phyloP scores from a whole-genome alignment of 2,329 filamentous ascomycete genomes.

The Nothopassalora personata region DNA sequence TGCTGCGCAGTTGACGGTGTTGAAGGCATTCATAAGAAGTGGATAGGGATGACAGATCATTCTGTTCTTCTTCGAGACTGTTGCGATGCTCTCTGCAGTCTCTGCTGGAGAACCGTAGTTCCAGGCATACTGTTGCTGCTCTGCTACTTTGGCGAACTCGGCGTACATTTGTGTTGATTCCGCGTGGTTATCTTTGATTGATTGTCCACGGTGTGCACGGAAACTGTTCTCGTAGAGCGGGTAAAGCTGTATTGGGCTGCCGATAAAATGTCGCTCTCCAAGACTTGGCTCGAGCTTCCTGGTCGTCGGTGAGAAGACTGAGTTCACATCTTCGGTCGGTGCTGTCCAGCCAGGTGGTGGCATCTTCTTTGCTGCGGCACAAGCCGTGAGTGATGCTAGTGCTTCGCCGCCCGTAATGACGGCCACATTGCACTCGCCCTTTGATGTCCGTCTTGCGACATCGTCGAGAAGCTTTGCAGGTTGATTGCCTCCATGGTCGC shows the following conservation, averaged over 20 bases:
- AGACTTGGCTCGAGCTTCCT: conserved; percentile 34
- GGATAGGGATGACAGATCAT: conserved; percentile 67
- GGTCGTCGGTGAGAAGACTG: conserved; percentile 49
- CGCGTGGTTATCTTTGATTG: conserved; percentile 49
- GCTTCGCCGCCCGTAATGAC: conserved; percentile 61
- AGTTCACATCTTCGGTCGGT: conserved; percentile 42
- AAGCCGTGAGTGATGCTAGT: conserved; percentile 53
- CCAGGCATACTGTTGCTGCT: conserved; percentile 53
- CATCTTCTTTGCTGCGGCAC: conserved; percentile 47
- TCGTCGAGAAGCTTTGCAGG: conserved; percentile 60
- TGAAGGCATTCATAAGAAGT: conserved; percentile 66
- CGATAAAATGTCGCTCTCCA: conserved; percentile 48
- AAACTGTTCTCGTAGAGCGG: conserved; percentile 63
- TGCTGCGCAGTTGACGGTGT: conserved; percentile 59
- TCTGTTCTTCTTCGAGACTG: conserved; percentile 52
- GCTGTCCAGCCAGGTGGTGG: conserved; percentile 58
- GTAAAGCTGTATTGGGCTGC: conserved; percentile 53
- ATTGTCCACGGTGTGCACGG: conserved; percentile 52
- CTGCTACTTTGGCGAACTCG: conserved; percentile 54
- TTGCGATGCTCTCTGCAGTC: conserved; percentile 49
- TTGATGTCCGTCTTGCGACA: conserved; percentile 53
- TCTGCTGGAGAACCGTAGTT: conserved; percentile 45
- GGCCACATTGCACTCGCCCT: conserved; percentile 51
- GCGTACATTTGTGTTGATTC: conserved; percentile 59
- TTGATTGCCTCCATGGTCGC: conserved; percentile 59